Conservation (phyloP, 345 rosid species). For the Eucalyptus polybractea region DNA sequence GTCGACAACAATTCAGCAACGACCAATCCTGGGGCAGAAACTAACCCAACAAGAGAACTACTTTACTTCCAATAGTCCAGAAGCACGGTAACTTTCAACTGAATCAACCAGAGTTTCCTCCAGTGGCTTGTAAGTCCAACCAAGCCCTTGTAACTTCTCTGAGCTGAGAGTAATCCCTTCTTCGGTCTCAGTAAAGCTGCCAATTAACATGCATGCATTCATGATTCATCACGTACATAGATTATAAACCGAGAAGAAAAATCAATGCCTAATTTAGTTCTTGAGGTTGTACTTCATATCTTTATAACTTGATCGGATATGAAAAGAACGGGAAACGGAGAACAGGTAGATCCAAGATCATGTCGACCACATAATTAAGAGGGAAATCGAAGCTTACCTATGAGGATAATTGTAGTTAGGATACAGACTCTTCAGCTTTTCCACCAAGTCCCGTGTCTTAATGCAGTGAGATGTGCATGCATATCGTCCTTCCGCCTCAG, state of each 20-base stretch:
- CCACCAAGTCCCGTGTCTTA: constrained; percentile 13
- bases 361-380: neutral
- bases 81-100: constrained; percentile 8
- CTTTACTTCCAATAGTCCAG: constrained; percentile 5
- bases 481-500: constrained; percentile 45
- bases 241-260: neutral
- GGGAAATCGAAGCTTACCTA: constrained; percentile 9
- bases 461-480: constrained; percentile 23
- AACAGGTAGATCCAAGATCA: neutral
- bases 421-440: constrained; percentile 35
- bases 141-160: constrained; percentile 9
- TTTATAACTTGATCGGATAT: neutral
- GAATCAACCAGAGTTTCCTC: constrained; percentile 21
- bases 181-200: constrained; percentile 9
- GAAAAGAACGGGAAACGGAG: neutral
- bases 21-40: neutral
- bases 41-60: neutral
- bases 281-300: neutral
- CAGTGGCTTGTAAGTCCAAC: constrained; percentile 17
- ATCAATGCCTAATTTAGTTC: neutral
- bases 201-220: neutral
- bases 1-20: neutral
- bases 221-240: neutral
- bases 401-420: constrained; percentile 45
- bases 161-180: constrained; percentile 1